Percentiles rank a stretch among this genome's conserved stretches.
Evolutionary conservation across 2,329 filamentous ascomycete genomes (phyloP).

Genomic region (Sodiomyces alkalinus): DNA sequence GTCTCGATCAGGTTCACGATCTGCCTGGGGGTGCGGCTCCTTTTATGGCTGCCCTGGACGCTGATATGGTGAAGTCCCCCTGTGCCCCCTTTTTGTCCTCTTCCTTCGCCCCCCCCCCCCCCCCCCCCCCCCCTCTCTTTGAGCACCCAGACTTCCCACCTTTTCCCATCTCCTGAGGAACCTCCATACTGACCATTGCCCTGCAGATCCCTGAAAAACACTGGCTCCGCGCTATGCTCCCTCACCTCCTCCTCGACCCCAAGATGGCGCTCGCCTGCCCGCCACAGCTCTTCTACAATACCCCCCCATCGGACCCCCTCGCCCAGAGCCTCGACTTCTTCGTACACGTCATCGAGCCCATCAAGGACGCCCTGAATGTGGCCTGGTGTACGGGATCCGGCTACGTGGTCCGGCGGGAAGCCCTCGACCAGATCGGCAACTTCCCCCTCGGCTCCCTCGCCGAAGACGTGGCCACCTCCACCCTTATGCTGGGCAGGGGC

Average conservation of each 20-base stretch:
- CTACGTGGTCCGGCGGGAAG: slow-evolving; percentile 41
- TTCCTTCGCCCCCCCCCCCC: no score
- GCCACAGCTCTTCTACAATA: slow-evolving; percentile 49
- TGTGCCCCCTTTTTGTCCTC: slow-evolving; percentile 3
- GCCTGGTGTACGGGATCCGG: slow-evolving; percentile 54
- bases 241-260: slow-evolving; percentile 40
- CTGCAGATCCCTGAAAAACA: slow-evolving; percentile 40
- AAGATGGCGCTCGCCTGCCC: slow-evolving; percentile 45
- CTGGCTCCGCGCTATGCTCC: slow-evolving; percentile 44
- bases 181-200: not conserved
- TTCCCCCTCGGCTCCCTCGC: slow-evolving; percentile 44
- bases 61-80: slow-evolving; percentile 55
- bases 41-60: slow-evolving; percentile 49
- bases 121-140: not conserved
- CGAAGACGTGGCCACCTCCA: slow-evolving; percentile 46
- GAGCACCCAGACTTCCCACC: no score
- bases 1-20: slow-evolving; percentile 31
- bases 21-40: slow-evolving; percentile 39
- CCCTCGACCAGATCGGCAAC: slow-evolving; percentile 44
- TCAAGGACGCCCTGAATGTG: slow-evolving; percentile 34
- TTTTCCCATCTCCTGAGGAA: slow-evolving; percentile 1
- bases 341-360: slow-evolving; percentile 35
- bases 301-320: slow-evolving; percentile 41
- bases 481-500: slow-evolving; percentile 40
- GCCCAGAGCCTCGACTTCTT: slow-evolving; percentile 43